Evolutionary conservation across 257 asterid genomes (phyloP).

Genomic region (Anisodus tanguticus): DNA sequence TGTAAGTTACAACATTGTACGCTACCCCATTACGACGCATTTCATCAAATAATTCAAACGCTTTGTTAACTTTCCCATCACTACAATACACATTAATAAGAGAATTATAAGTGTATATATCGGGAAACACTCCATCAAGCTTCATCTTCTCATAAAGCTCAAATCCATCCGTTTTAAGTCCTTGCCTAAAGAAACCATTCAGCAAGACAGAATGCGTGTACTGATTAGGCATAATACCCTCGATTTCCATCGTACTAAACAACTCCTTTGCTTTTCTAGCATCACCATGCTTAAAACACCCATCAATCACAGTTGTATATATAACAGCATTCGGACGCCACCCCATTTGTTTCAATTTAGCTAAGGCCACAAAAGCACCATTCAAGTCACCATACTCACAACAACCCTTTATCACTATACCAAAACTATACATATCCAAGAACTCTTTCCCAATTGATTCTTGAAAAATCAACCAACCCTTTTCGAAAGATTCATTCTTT

Average conservation of each 20-base stretch:
- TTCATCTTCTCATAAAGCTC: constrained; percentile 70
- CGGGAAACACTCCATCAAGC: constrained; percentile 61
- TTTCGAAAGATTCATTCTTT: constrained; percentile 39
- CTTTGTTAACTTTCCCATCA: constrained; percentile 48
- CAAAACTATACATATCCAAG: constrained; percentile 66
- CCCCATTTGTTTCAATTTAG: constrained; percentile 49
- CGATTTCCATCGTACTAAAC: constrained; percentile 50
- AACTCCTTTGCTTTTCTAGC: constrained; percentile 54
- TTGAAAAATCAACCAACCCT: constrained; percentile 54
- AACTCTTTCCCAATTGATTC: constrained; percentile 43
- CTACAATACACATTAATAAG: constrained; percentile 57
- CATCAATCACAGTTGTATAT: constrained; percentile 72
- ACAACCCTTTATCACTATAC: constrained; percentile 78
- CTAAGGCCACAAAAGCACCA: constrained; percentile 56
- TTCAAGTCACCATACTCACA: constrained; percentile 55
- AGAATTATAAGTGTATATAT: constrained; percentile 57
- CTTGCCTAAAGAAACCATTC: constrained; percentile 63
- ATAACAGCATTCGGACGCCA: constrained; percentile 65
- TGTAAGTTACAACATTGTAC: constrained; percentile 67
- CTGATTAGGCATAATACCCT: constrained; percentile 71
- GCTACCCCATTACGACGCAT: constrained; percentile 62
- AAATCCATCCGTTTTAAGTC: constrained; percentile 58
- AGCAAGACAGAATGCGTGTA: constrained; percentile 67
- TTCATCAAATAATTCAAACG: constrained; percentile 57
- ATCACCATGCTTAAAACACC: constrained; percentile 63